Conservation (phyloP, 2,329 filamentous ascomycete genomes). For the Aspergillus sp. region DNA sequence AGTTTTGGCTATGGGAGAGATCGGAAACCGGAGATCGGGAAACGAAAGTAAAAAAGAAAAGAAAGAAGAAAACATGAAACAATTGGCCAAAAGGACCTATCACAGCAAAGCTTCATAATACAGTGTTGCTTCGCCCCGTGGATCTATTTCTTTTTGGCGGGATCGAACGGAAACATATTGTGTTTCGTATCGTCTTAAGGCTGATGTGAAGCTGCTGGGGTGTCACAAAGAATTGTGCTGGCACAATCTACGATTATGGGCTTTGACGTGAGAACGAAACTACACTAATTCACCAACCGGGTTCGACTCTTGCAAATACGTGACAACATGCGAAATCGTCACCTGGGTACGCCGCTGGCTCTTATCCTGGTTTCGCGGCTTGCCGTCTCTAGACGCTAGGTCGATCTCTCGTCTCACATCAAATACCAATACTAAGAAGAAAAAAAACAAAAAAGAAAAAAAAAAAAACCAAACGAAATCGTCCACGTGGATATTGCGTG, state of each 20-base stretch:
- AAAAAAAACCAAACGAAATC: not conserved
- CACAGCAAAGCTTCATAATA: not conserved
- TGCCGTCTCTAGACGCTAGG: constrained; percentile 3
- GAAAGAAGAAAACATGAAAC: constrained; percentile 6
- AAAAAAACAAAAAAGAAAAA: not conserved
- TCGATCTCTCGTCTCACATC: constrained; percentile 10
- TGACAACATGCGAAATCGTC: constrained; percentile 14
- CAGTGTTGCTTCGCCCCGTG: not conserved
- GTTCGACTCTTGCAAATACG: constrained; percentile 27
- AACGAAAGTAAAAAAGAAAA: not conserved
- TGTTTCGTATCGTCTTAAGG: not conserved
- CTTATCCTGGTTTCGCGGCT: constrained; percentile 1
- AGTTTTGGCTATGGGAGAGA: not conserved
- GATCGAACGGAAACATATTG: not conserved
- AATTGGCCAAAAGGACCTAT: not conserved
- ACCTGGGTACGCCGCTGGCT: not conserved
- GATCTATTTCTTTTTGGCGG: not conserved
- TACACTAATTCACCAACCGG: constrained; percentile 10
- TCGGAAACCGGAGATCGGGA: constrained; percentile 1
- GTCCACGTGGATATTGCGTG: constrained; percentile 9
- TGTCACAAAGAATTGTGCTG: not conserved
- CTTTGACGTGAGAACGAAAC: not conserved
- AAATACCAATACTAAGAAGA: not conserved
- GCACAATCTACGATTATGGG: not conserved
- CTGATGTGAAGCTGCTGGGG: not conserved